phyloP scores from a whole-genome alignment of 345 rosid genomes.

The Anastatica hierochuntica region DNA sequence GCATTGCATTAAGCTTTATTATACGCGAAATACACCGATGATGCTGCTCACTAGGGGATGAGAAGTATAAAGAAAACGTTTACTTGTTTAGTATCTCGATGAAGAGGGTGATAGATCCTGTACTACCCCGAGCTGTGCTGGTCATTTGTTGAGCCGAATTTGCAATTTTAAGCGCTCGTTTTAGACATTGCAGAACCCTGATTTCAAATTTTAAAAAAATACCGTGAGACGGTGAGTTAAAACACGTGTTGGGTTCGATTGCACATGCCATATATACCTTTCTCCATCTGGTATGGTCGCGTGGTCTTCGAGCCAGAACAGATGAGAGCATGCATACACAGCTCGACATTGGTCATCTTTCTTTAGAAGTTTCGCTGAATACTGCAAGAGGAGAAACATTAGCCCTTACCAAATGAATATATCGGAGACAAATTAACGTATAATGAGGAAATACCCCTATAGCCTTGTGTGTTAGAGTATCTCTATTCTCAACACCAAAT shows the following conservation, averaged over 20 bases:
- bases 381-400: constrained; percentile 39
- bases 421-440: not conserved
- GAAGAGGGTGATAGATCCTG: constrained; percentile 71
- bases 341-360: constrained; percentile 99
- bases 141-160: constrained; percentile 92
- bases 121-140: constrained; percentile 60
- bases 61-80: constrained; percentile 1
- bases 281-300: constrained; percentile 88
- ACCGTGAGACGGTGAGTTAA: not conserved
- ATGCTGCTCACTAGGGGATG: not conserved
- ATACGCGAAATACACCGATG: too few species aligned
- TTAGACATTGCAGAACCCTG: constrained; percentile 87
- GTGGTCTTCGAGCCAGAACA: constrained; percentile 93
- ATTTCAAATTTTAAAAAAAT: not conserved
- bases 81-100: constrained; percentile 96
- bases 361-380: constrained; percentile 93
- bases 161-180: constrained; percentile 92
- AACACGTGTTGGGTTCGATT: not conserved
- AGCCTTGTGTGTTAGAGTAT: constrained; percentile 92
- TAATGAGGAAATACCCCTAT: constrained; percentile 60
- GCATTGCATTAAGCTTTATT: not conserved
- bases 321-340: constrained; percentile 88
- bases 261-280: constrained; percentile 34
- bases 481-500: constrained; percentile 96
- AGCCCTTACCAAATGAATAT: constrained; percentile 1